A percentile compares a stretch with the other conserved stretches of the same genome.
Conservation (phyloP, 331 rosid species). For the Malus hybrid region DNA sequence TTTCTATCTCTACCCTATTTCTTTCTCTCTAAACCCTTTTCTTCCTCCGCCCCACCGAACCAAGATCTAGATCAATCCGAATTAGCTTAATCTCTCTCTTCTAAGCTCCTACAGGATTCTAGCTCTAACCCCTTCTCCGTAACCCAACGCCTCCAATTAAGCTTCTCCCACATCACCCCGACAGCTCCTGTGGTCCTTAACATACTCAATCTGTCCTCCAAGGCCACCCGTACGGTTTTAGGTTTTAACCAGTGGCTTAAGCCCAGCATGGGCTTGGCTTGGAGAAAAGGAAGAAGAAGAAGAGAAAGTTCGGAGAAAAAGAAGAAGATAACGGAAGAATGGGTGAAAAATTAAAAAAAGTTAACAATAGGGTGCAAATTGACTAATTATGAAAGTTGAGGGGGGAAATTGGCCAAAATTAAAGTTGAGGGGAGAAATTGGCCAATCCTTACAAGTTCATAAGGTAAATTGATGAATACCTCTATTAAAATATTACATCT, state of each 20-base stretch:
- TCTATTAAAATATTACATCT: no score
- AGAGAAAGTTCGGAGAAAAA: no score
- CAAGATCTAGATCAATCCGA: constrained; percentile 30
- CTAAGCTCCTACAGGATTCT: constrained; percentile 42
- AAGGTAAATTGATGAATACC: no score
- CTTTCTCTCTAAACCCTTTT: constrained; percentile 25
- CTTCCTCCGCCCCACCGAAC: constrained; percentile 1
- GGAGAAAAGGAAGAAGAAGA: no score
- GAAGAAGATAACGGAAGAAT: no score
- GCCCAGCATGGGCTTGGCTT: no score
- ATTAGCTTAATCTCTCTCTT: constrained; percentile 37
- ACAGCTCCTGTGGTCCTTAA: constrained; percentile 35
- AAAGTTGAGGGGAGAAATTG: no score
- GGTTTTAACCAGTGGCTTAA: constrained; percentile 61
- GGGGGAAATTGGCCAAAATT: no score
- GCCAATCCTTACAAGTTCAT: no score
- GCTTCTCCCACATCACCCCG: constrained; percentile 58
- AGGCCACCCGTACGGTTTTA: constrained; percentile 55
- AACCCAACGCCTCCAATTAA: constrained; percentile 42
- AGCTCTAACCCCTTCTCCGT: constrained; percentile 43
- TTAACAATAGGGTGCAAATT: no score
- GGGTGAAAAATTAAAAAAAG: no score
- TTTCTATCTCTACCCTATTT: constrained; percentile 16
- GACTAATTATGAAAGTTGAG: no score
- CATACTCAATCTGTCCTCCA: constrained; percentile 50